Evolutionary conservation across 495 filamentous ascomycete genomes (phyloP).

Genomic region (Aspergillus carlsbadensis): DNA sequence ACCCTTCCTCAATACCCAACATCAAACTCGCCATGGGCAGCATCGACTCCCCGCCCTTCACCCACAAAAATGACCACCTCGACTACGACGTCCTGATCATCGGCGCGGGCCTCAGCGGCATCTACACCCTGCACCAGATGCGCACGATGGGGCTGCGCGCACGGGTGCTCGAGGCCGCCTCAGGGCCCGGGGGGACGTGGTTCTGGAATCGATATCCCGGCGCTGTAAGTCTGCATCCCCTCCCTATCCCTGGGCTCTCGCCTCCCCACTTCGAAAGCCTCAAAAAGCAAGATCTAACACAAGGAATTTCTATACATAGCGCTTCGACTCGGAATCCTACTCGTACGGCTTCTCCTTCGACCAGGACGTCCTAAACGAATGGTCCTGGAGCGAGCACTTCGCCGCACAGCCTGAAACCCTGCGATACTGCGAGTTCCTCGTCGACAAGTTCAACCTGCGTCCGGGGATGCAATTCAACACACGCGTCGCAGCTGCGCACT

Average conservation of each 20-base stretch:
- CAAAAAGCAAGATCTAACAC: too few relatives aligned
- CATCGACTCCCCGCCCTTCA: constrained; percentile 5
- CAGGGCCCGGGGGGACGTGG: constrained; percentile 48
- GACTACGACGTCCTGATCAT: constrained; percentile 48
- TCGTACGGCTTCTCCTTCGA: constrained; percentile 24
- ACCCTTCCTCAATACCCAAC: too few relatives aligned
- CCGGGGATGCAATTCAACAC: constrained; percentile 31
- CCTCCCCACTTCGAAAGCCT: too few relatives aligned
- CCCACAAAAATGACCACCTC: background rate
- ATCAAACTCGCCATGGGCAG: constrained; percentile 17
- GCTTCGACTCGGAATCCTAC: constrained; percentile 21
- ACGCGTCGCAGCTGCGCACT: constrained; percentile 21
- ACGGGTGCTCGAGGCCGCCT: constrained; percentile 46
- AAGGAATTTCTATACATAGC: background rate
- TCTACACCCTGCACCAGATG: constrained; percentile 41
- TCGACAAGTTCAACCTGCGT: constrained; percentile 26
- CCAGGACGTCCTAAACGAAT: constrained; percentile 26
- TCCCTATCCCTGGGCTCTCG: too few relatives aligned
- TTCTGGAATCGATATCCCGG: constrained; percentile 36
- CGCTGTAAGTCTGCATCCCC: background rate
- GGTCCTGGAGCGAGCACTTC: constrained; percentile 31
- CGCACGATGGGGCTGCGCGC: constrained; percentile 40
- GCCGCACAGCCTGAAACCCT: constrained; percentile 21
- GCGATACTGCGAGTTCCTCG: constrained; percentile 23
- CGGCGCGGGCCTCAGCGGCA: constrained; percentile 49